phyloP scores from a whole-genome alignment of 306 rosid genomes.

The Quercus parvula region DNA sequence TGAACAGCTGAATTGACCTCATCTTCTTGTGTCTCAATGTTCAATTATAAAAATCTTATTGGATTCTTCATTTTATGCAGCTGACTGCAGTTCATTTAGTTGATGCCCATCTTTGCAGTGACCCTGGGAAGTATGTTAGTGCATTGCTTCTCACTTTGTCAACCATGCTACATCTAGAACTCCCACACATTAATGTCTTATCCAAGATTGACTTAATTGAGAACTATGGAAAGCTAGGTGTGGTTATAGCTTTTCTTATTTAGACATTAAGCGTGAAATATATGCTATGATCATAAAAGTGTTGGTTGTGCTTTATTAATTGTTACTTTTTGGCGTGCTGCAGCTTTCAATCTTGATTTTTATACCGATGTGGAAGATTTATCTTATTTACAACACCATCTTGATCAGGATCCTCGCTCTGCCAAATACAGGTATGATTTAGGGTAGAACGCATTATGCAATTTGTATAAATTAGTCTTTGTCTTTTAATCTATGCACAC shows the following conservation, averaged over 20 bases:
- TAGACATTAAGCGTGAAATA: background rate
- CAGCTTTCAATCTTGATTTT: slow-evolving; percentile 93
- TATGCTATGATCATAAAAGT: background rate
- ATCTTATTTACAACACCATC: slow-evolving; percentile 72
- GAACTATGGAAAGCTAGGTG: slow-evolving; percentile 89
- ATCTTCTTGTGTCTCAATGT: slow-evolving; percentile 1
- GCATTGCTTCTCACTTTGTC: slow-evolving; percentile 86
- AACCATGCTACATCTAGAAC: slow-evolving; percentile 89
- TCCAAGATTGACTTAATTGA: slow-evolving; percentile 94
- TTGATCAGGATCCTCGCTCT: slow-evolving; percentile 79
- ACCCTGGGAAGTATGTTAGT: slow-evolving; percentile 90
- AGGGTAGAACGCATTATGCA: background rate
- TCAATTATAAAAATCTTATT: slow-evolving; percentile 20
- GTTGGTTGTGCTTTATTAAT: slow-evolving; percentile 21
- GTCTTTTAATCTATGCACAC: slow-evolving; percentile 5
- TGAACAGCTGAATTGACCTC: background rate
- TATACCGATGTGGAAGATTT: slow-evolving; percentile 91
- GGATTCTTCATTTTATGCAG: slow-evolving; percentile 56
- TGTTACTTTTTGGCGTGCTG: slow-evolving; percentile 18
- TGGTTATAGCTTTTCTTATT: slow-evolving; percentile 16
- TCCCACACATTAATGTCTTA: slow-evolving; percentile 82
- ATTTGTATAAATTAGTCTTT: slow-evolving; percentile 12
- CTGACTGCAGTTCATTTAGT: slow-evolving; percentile 89
- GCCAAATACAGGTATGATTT: slow-evolving; percentile 77
- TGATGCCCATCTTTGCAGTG: slow-evolving; percentile 95